phyloP scores from a whole-genome alignment of 2,329 filamentous ascomycete genomes.

The Chaetomium sp. region DNA sequence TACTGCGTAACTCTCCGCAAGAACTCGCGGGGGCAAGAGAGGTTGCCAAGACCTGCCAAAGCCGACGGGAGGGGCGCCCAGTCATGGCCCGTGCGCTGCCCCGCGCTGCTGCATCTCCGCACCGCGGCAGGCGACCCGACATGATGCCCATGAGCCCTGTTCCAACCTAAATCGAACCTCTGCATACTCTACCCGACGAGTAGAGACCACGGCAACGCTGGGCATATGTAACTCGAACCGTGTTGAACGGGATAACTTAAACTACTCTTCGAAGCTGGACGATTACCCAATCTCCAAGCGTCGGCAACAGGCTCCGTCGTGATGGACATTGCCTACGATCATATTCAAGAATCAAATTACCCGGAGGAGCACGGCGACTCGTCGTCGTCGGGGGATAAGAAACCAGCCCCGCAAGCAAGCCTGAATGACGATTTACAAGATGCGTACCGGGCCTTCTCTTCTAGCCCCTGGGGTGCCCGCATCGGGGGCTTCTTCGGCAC shows the following conservation, averaged over 20 bases:
- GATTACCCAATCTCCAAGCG: neutral
- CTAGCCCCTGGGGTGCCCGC: constrained; percentile 85
- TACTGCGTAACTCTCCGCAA: neutral
- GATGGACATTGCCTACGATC: constrained; percentile 98
- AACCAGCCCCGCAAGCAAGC: constrained; percentile 52
- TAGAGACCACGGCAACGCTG: constrained; percentile 9
- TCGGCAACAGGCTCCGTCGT: constrained; percentile 19
- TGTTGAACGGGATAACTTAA: constrained; percentile 7
- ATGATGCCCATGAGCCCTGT: constrained; percentile 28
- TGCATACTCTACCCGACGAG: constrained; percentile 4
- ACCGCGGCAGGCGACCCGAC: constrained; percentile 17
- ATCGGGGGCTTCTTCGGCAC: constrained; percentile 87
- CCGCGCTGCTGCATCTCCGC: constrained; percentile 19
- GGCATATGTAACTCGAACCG: neutral
- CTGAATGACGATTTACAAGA: constrained; percentile 91
- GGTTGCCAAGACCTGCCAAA: neutral
- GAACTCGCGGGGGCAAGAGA: neutral
- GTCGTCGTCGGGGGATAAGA: constrained; percentile 44
- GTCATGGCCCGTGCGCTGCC: constrained; percentile 10
- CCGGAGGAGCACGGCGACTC: constrained; percentile 53
- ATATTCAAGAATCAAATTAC: constrained; percentile 83
- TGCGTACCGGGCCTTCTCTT: constrained; percentile 90
- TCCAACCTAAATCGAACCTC: constrained; percentile 24
- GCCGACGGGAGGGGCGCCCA: neutral
- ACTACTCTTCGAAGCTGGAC: neutral